phyloP scores from a whole-genome alignment of 1,139 yeast genomes.

The Diutina ranongensis region DNA sequence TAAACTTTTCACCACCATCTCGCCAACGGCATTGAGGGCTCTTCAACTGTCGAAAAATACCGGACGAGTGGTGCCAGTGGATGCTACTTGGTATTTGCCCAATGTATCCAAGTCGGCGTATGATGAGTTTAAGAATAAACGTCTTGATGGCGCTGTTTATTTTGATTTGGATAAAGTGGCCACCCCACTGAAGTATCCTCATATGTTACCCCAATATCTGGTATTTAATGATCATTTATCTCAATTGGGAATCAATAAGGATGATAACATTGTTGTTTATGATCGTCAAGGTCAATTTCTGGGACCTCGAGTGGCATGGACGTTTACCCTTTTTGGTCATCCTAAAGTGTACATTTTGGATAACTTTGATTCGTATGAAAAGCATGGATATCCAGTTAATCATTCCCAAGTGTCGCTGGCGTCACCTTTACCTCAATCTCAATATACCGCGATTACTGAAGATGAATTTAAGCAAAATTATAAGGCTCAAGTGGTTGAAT shows the following conservation, averaged over 20 bases:
- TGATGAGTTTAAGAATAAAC: slow-evolving; percentile 41
- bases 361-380: slow-evolving; percentile 44
- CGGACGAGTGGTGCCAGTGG: slow-evolving; percentile 51
- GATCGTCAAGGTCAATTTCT: slow-evolving; percentile 80
- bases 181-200: slow-evolving; percentile 63
- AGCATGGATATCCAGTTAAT: slow-evolving; percentile 11
- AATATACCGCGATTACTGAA: slow-evolving; percentile 16
- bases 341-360: slow-evolving; percentile 53
- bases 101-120: slow-evolving; percentile 49
- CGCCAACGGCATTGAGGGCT: slow-evolving; percentile 3
- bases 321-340: slow-evolving; percentile 70
- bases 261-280: slow-evolving; percentile 66
- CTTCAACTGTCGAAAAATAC: neutral
- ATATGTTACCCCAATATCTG: slow-evolving; percentile 65
- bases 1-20: slow-evolving; percentile 4
- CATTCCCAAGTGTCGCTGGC: neutral
- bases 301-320: slow-evolving; percentile 89
- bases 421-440: slow-evolving; percentile 11
- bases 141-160: slow-evolving; percentile 60
- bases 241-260: slow-evolving; percentile 30
- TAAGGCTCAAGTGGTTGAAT: slow-evolving; percentile 43
- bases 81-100: slow-evolving; percentile 92
- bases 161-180: slow-evolving; percentile 71
- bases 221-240: slow-evolving; percentile 45
- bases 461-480: slow-evolving; percentile 19